phyloP scores from a whole-genome alignment of 805 yeast genomes.

The Pichia exigua region DNA sequence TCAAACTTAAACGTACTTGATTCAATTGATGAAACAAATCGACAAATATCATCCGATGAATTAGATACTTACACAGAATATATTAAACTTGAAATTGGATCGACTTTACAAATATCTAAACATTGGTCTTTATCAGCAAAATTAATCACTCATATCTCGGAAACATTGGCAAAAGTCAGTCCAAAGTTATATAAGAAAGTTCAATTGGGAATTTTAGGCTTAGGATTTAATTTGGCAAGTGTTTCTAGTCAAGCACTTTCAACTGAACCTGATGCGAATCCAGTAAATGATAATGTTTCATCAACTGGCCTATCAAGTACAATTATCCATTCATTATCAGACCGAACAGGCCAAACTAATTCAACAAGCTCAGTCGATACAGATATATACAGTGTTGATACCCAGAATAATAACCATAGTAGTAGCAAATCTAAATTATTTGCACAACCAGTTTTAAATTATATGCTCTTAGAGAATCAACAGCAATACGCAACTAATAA shows the following conservation, averaged over 20 bases:
- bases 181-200: conserved; percentile 35
- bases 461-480: not conserved
- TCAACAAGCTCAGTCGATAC: not conserved
- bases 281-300: not conserved
- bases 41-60: conserved; percentile 26
- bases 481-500: not conserved
- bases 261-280: not conserved
- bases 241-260: not conserved
- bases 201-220: conserved; percentile 25
- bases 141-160: conserved; percentile 39
- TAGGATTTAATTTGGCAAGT: conserved; percentile 8
- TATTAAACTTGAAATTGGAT: conserved; percentile 40
- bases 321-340: not conserved
- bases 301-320: not conserved
- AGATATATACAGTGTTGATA: not conserved
- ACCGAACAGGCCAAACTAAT: not conserved
- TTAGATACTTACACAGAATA: conserved; percentile 39
- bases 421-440: not conserved
- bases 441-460: not conserved
- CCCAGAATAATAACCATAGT: not conserved
- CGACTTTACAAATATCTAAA: conserved; percentile 40
- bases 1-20: conserved; percentile 24
- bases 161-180: conserved; percentile 34
- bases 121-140: conserved; percentile 46
- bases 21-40: conserved; percentile 4